Evolutionary conservation across 2,329 filamentous ascomycete species (phyloP), one percentile per base, ranked within the genome.

Genomic region (Ceratocystis alfenasii): DNA sequence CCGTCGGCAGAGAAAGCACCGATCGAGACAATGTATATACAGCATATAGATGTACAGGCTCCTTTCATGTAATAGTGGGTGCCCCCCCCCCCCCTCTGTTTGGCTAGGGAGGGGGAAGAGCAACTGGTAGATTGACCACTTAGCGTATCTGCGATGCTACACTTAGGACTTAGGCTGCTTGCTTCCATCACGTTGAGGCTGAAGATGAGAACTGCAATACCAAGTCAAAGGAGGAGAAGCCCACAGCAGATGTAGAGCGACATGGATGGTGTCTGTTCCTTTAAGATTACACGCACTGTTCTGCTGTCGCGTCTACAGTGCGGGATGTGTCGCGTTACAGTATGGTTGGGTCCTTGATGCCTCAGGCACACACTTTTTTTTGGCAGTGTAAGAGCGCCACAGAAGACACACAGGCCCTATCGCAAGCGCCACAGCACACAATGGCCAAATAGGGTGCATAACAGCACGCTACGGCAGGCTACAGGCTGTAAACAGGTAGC

Each of bases 351-450:
- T 10, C n/a, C n/a, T 44, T 33, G 33, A 55, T 67, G 62, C 66
- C 66, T 67, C 62, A 67, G 66, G 66, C 66, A 48, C 25, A 41
- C 55, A 62, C 36, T 65, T 4, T 41, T 2, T 15, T 4, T 7
- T 15, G 8, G 55, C 41, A 53, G 25, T 62, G 22, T 3, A 4
- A 30, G 17, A 55, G 55, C 62, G 36, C 36, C 36, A 41, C 36
- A 41, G 36, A 41, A 15, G 36, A 41, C 36, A 41, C 62, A 65
- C 45, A 48, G 15, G 48, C 44, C 46, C 55, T 63, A 67, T 46
- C 44, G 22, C 20, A 30, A 10, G 12, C 62, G 62, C 66, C 66
- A 67, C 61, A 61, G 36, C 10, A 3, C 17, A 46, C 44, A 60
- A 22, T 20, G 6, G 30, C 45, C 28, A 25, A n/a, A 59, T 8